phyloP scores from a whole-genome alignment of 495 filamentous ascomycete species.

The Trypethelium eluteriae region DNA sequence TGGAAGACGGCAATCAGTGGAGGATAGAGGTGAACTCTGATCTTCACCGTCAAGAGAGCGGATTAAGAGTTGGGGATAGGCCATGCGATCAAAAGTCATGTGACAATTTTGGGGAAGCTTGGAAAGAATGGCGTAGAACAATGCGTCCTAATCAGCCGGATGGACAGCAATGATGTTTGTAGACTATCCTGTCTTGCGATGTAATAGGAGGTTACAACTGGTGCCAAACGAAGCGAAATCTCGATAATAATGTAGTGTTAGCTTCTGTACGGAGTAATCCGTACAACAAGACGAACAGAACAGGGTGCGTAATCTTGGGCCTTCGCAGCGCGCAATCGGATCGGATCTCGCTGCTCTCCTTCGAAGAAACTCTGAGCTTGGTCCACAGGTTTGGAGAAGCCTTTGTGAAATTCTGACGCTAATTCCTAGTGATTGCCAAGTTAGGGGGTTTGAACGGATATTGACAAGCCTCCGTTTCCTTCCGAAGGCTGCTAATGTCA shows the following conservation, averaged over 20 bases:
- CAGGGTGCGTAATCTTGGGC: too few species aligned
- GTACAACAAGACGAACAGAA: too few species aligned
- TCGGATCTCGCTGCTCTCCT: too few species aligned
- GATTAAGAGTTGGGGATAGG: background rate
- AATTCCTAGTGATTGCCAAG: too few species aligned
- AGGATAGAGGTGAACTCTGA: background rate
- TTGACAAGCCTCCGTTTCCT: too few species aligned
- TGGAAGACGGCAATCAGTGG: slow-evolving; percentile 12
- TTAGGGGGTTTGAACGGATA: too few species aligned
- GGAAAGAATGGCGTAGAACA: background rate
- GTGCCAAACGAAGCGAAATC: background rate
- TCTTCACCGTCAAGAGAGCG: too few species aligned
- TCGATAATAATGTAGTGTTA: background rate
- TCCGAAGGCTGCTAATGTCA: too few species aligned
- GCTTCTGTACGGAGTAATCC: background rate
- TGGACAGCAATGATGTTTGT: background rate
- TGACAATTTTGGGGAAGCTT: background rate
- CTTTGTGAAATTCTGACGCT: too few species aligned
- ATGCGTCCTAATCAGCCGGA: background rate
- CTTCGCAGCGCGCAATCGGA: too few species aligned
- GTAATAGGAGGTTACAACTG: background rate
- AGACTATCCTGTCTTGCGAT: background rate
- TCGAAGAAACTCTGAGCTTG: too few species aligned
- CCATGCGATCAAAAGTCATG: background rate
- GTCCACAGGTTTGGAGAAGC: too few species aligned